phyloP scores from a whole-genome alignment of 768 basidiomycete genomes.

The Harrya chromipes region DNA sequence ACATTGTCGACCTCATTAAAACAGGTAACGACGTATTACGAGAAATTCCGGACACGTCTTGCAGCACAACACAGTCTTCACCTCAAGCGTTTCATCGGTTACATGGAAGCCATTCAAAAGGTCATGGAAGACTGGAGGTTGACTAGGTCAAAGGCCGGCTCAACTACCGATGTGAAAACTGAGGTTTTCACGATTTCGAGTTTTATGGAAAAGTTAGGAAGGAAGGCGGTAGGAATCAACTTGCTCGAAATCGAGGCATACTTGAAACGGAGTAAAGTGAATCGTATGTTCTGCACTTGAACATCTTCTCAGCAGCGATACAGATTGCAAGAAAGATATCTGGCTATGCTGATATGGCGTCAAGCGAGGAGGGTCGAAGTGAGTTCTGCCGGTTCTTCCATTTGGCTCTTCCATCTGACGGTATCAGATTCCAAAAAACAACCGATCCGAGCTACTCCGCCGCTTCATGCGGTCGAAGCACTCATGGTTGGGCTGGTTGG shows the following conservation, averaged over 20 bases:
- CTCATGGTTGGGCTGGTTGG: constrained; percentile 78
- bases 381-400: background rate
- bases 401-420: background rate
- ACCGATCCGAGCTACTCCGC: constrained; percentile 52
- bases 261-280: constrained; percentile 83
- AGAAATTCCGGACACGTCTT: constrained; percentile 75
- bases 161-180: constrained; percentile 21
- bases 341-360: constrained; percentile 71
- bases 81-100: constrained; percentile 71
- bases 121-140: constrained; percentile 53
- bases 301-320: background rate
- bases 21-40: constrained; percentile 76
- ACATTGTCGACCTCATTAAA: constrained; percentile 60
- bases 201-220: constrained; percentile 63
- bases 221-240: constrained; percentile 72
- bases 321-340: constrained; percentile 78
- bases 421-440: constrained; percentile 10
- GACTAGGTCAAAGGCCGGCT: constrained; percentile 16
- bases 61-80: constrained; percentile 70
- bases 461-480: constrained; percentile 76
- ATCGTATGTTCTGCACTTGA: constrained; percentile 25
- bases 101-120: constrained; percentile 67
- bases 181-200: constrained; percentile 71
- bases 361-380: constrained; percentile 39
- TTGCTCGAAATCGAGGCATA: constrained; percentile 80